Evolutionary conservation across 1,284 basidiomycete genomes (phyloP).

Genomic region (Hortiboletus rubellus): DNA sequence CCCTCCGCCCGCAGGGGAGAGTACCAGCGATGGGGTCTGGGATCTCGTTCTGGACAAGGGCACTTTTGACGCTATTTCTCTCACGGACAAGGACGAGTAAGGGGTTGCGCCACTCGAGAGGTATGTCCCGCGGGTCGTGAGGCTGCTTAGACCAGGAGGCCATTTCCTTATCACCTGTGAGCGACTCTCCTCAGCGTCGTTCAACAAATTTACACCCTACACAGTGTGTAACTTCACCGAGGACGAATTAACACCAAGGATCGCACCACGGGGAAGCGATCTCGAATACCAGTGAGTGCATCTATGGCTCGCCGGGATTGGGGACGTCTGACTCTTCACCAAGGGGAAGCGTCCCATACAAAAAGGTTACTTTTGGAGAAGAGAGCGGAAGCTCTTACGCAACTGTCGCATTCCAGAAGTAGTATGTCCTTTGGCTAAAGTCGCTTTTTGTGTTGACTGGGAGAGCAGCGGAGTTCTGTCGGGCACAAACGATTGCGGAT

Average conservation of each 20-base stretch:
- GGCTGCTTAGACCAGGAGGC: constrained; percentile 64
- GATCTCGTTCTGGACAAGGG: constrained; percentile 77
- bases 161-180: constrained; percentile 84
- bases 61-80: constrained; percentile 85
- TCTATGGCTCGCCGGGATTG: neutral
- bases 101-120: constrained; percentile 55
- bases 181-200: constrained; percentile 23
- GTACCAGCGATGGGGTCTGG: constrained; percentile 45
- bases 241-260: constrained; percentile 67
- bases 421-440: constrained; percentile 12
- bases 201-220: neutral
- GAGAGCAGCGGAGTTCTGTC: neutral
- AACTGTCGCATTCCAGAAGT: constrained; percentile 71
- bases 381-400: constrained; percentile 70
- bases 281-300: constrained; percentile 62
- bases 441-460: neutral
- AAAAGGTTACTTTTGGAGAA: constrained; percentile 75
- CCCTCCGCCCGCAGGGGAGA: constrained; percentile 25
- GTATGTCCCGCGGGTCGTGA: constrained; percentile 64
- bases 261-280: constrained; percentile 50
- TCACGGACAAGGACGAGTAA: constrained; percentile 61
- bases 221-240: constrained; percentile 89
- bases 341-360: constrained; percentile 72
- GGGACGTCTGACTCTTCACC: constrained; percentile 2
- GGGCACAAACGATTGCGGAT: neutral